phyloP scores from a whole-genome alignment of 1,284 basidiomycete species.

The Megacollybia platyphylla region DNA sequence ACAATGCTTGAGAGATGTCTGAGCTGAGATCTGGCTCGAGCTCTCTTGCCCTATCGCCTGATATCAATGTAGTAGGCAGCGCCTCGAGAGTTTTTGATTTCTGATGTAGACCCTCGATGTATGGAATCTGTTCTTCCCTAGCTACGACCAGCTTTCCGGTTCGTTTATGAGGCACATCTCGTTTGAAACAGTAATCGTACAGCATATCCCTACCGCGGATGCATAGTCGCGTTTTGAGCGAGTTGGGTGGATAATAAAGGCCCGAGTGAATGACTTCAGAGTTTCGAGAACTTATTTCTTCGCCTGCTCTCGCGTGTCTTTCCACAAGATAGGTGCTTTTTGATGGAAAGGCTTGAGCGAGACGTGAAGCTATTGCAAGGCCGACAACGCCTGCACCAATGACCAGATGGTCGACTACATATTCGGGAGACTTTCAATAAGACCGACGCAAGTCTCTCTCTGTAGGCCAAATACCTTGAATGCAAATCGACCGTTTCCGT shows the following conservation, averaged over 20 bases:
- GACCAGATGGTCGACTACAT: conserved; percentile 77
- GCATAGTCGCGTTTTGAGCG: conserved; percentile 82
- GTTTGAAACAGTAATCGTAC: conserved; percentile 63
- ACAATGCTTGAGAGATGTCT: conserved; percentile 63
- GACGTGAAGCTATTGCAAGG: conserved; percentile 52
- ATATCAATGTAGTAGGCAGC: conserved; percentile 60
- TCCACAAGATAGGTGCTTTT: conserved; percentile 83
- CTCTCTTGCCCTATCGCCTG: conserved; percentile 56
- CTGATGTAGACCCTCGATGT: conserved; percentile 57
- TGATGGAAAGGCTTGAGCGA: conserved; percentile 54
- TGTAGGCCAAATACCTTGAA: conserved; percentile 39
- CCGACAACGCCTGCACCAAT: conserved; percentile 92
- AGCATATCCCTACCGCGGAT: conserved; percentile 79
- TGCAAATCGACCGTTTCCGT: conserved; percentile 42
- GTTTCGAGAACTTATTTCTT: conserved; percentile 87
- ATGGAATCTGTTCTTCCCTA: conserved; percentile 45
- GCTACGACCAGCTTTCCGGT: conserved; percentile 88
- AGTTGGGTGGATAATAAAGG: conserved; percentile 74
- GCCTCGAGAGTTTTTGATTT: conserved; percentile 45
- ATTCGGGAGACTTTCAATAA: conserved; percentile 47
- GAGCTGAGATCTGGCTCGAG: conserved; percentile 76
- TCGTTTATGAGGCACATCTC: conserved; percentile 60
- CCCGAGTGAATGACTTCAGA: conserved; percentile 94
- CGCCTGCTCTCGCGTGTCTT: conserved; percentile 58
- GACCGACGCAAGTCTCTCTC: neutral